phyloP scores from a whole-genome alignment of 148 eudicot species.

The Gaultheria prostrata region DNA sequence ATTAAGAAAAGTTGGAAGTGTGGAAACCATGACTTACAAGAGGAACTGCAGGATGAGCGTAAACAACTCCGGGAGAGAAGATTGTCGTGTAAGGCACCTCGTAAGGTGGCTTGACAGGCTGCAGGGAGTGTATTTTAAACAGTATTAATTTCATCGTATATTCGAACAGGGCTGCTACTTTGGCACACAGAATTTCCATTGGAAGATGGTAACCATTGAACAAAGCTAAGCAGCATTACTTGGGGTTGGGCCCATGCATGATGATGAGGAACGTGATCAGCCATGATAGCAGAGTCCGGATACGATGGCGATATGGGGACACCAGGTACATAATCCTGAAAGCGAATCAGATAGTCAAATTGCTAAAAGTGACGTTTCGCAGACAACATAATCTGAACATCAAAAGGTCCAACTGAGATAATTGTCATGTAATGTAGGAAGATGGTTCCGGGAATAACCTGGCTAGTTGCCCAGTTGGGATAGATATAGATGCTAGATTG shows the following conservation, averaged over 20 bases:
- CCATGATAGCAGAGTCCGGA: conserved; percentile 39
- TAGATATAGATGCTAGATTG: conserved; percentile 41
- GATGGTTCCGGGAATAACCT: conserved; percentile 29
- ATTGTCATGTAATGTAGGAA: no score
- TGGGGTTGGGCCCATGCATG: conserved; percentile 52
- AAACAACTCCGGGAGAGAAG: conserved; percentile 55
- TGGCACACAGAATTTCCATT: conserved; percentile 1
- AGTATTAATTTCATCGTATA: background rate
- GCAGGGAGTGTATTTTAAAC: background rate
- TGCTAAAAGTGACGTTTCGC: background rate
- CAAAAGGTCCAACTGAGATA: background rate
- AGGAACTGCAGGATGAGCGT: conserved; percentile 51
- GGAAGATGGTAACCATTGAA: background rate
- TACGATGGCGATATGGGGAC: conserved; percentile 44
- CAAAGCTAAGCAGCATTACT: conserved; percentile 22
- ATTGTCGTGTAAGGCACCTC: conserved; percentile 60
- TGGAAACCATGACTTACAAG: conserved; percentile 32
- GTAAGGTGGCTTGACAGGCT: conserved; percentile 53
- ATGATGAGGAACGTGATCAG: conserved; percentile 46
- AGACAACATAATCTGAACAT: background rate
- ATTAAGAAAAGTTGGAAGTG: background rate
- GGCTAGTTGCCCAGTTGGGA: conserved; percentile 63
- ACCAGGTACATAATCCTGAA: conserved; percentile 53
- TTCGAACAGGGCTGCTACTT: background rate
- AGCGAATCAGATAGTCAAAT: conserved; percentile 9